Percentiles rank a stretch among this genome's conserved stretches.
phyloP scores from a whole-genome alignment of 2,329 filamentous ascomycete genomes.

The Fusarium sp. region DNA sequence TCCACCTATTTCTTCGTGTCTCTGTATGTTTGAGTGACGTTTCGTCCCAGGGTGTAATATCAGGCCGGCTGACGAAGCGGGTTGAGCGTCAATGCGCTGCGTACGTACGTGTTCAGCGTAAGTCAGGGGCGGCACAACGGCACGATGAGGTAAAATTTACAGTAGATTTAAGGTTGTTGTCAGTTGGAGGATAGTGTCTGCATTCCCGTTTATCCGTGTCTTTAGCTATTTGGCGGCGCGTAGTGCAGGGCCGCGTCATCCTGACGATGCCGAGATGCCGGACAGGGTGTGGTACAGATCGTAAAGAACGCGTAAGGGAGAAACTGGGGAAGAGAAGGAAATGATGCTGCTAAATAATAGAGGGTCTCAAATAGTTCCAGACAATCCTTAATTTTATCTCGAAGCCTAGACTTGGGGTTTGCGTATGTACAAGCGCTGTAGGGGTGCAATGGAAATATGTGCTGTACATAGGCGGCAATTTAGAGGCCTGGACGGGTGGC shows the following conservation, averaged over 20 bases:
- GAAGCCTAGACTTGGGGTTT: constrained; percentile 10
- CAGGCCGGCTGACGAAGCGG: not conserved
- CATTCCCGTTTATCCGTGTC: constrained; percentile 17
- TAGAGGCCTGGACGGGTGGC: not conserved
- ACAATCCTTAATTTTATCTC: constrained; percentile 1
- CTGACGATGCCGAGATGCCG: constrained; percentile 29
- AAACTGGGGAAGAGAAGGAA: not conserved
- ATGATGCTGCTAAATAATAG: not conserved
- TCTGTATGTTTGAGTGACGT: constrained; percentile 4
- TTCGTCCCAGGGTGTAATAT: constrained; percentile 1
- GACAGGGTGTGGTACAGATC: constrained; percentile 15
- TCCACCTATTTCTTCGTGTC: not conserved
- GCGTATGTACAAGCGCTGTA: not conserved
- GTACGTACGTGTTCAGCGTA: not conserved
- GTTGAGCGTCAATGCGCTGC: not conserved
- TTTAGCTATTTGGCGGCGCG: constrained; percentile 17
- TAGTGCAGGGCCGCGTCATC: constrained; percentile 40
- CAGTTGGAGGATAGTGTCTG: not conserved
- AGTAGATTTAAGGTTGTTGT: constrained; percentile 16
- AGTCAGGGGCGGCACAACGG: constrained; percentile 9
- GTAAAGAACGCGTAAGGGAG: not conserved
- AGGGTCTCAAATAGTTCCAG: not conserved
- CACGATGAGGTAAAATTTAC: constrained; percentile 5
- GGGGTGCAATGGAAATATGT: not conserved
- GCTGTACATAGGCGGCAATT: constrained; percentile 6